These are phyloP conservation scores for Barnettozyma pratensis DNA, from an alignment of 805 yeast species.

Conservation along the genomic window DNA sequence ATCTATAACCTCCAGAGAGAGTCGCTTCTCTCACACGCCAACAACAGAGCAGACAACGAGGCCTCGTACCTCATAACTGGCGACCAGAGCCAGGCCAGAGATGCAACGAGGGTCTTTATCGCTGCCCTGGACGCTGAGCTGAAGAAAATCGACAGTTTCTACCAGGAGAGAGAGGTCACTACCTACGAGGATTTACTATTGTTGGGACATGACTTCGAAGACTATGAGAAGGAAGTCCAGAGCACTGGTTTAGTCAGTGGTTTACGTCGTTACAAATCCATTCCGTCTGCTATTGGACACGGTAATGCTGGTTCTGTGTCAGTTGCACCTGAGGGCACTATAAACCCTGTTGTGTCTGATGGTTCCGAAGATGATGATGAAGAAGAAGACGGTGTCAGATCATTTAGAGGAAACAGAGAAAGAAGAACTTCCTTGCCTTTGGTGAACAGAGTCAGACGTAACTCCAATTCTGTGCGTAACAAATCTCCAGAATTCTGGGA, in stretches of 20 bases:
- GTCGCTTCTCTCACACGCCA: slow-evolving; percentile 16
- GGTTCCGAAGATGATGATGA: slow-evolving; percentile 9
- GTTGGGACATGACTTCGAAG: slow-evolving; percentile 56
- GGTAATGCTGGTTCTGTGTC: neutral
- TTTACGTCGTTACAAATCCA: slow-evolving; percentile 14
- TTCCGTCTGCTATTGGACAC: slow-evolving; percentile 9
- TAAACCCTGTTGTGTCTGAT: neutral
- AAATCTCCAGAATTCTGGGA: slow-evolving; percentile 25
- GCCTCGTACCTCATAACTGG: slow-evolving; percentile 27
- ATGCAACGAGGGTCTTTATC: slow-evolving; percentile 55
- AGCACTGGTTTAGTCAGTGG: slow-evolving; percentile 1
- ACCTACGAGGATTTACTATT: slow-evolving; percentile 48
- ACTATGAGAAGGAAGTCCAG: slow-evolving; percentile 41
- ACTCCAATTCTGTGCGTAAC: slow-evolving; percentile 14
- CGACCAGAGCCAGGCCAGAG: slow-evolving; percentile 29
- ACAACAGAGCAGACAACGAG: slow-evolving; percentile 20
- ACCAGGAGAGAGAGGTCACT: slow-evolving; percentile 57
- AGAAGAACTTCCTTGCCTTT: slow-evolving; percentile 20
- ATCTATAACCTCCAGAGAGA: slow-evolving; percentile 81
- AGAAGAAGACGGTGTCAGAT: slow-evolving; percentile 13
- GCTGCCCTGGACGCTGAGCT: slow-evolving; percentile 77
- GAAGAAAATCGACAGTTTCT: slow-evolving; percentile 71
- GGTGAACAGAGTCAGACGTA: slow-evolving; percentile 15
- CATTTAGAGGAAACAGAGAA: slow-evolving; percentile 14
- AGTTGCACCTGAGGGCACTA: neutral